A percentile compares a stretch with the other conserved stretches of the same genome.
Evolutionary conservation across 1,139 yeast species (phyloP).

Genomic region (Blastobotrys illinoisensis): DNA sequence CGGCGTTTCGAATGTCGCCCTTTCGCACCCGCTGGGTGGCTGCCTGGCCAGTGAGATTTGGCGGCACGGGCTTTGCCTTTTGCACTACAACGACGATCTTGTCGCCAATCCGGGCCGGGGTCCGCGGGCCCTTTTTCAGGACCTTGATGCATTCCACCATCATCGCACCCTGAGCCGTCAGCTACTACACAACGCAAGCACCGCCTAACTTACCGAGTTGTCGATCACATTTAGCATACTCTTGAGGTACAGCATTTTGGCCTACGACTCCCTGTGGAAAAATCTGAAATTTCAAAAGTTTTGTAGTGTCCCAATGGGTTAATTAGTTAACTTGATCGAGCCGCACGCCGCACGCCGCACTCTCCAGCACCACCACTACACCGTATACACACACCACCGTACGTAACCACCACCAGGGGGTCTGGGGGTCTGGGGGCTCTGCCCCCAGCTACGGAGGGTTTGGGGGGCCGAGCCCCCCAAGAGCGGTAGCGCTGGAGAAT

Average conservation of each 20-base stretch:
- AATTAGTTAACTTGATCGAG: background rate
- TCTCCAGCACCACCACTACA: no score
- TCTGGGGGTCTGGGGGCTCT: no score
- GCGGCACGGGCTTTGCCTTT: constrained; percentile 77
- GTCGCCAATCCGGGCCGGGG: constrained; percentile 79
- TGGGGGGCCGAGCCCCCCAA: no score
- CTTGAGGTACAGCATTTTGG: constrained; percentile 77
- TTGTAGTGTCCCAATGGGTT: background rate
- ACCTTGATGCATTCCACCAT: constrained; percentile 95
- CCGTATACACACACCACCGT: no score
- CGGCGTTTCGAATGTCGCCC: constrained; percentile 95
- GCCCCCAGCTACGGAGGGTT: no score
- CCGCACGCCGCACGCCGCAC: background rate
- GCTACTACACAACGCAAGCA: background rate
- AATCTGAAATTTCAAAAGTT: background rate
- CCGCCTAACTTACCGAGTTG: constrained; percentile 51
- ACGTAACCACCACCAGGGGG: no score
- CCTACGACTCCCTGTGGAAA: background rate
- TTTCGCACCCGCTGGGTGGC: constrained; percentile 71
- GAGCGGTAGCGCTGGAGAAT: no score
- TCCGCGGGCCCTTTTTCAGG: constrained; percentile 78
- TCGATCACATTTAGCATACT: constrained; percentile 86
- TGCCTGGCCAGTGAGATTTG: constrained; percentile 36
- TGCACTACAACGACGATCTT: constrained; percentile 92
- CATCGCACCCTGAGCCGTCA: constrained; percentile 59